A percentile compares a stretch with the other conserved stretches of the same genome.
Conservation (phyloP, 1,284 basidiomycete species). For the Apiotrichum montevideense region DNA sequence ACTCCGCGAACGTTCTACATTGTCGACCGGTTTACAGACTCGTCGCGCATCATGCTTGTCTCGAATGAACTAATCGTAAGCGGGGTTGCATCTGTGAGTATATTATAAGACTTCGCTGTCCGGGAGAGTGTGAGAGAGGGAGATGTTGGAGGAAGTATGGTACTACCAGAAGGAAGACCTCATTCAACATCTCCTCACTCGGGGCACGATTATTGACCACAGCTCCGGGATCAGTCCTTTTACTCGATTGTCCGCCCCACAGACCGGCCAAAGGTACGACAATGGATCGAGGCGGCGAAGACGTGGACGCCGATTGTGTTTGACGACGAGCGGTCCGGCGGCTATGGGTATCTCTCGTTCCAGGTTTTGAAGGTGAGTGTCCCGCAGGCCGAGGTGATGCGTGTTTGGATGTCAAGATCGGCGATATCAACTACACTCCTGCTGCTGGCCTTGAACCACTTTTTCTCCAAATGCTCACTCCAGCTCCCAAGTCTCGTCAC, state of each 20-base stretch:
- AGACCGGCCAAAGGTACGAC: slow-evolving; percentile 28
- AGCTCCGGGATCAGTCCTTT: slow-evolving; percentile 31
- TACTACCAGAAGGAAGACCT: background rate
- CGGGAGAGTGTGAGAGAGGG: too few relatives aligned
- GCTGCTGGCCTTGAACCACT: background rate
- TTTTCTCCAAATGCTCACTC: background rate
- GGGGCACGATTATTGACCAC: background rate
- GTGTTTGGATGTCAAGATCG: too few relatives aligned
- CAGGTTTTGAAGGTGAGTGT: slow-evolving; percentile 29
- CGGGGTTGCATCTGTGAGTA: slow-evolving; percentile 5
- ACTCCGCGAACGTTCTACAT: slow-evolving; percentile 34
- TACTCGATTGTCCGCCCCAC: slow-evolving; percentile 33
- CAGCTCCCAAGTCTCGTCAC: background rate
- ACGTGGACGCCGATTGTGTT: slow-evolving; percentile 29
- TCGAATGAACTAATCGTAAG: slow-evolving; percentile 36
- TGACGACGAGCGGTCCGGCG: slow-evolving; percentile 26
- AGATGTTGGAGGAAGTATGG: too few relatives aligned
- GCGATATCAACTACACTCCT: too few relatives aligned
- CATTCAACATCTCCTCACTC: slow-evolving; percentile 5
- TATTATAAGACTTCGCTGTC: background rate
- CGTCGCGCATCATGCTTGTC: slow-evolving; percentile 30
- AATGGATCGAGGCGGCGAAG: slow-evolving; percentile 36
- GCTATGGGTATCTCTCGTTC: slow-evolving; percentile 34
- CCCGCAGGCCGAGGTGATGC: too few relatives aligned
- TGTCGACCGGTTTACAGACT: slow-evolving; percentile 38